Evolutionary conservation across 139 green algal species (phyloP).

Genomic region (Eudorina sp.): DNA sequence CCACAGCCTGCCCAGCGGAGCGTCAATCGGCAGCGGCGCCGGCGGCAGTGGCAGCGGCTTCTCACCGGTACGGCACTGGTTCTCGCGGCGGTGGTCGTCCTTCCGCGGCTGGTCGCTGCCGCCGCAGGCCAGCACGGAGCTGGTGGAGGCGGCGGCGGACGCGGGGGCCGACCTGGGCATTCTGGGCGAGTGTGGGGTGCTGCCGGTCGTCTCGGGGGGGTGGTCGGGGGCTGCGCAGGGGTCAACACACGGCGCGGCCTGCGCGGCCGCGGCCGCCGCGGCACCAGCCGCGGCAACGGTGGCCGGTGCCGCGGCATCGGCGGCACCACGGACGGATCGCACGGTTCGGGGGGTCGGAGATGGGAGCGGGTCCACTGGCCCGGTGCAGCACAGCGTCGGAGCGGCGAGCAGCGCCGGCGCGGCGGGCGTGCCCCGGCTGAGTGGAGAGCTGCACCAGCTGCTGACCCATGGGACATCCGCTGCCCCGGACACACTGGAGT

Average conservation of each 20-base stretch:
- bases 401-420: not conserved
- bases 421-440: not conserved
- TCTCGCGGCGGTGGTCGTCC: not conserved
- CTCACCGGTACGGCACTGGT: conserved; percentile 11
- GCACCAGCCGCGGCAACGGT: not conserved
- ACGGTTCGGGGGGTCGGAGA: not conserved
- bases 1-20: not conserved
- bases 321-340: not conserved
- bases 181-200: not conserved
- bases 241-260: not conserved
- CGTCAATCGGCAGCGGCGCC: not conserved
- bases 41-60: not conserved
- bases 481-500: not conserved
- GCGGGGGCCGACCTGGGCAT: conserved; percentile 22
- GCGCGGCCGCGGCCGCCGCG: not conserved
- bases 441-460: conserved; percentile 33
- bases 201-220: no score
- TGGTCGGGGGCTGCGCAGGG: no score
- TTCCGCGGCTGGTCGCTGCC: not conserved
- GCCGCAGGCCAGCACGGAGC: not conserved
- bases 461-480: conserved; percentile 21
- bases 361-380: not conserved
- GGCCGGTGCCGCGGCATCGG: not conserved
- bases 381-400: not conserved
- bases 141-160: conserved; percentile 30